Conservation (phyloP, 768 basidiomycete genomes). For the Agaricus blazei region DNA sequence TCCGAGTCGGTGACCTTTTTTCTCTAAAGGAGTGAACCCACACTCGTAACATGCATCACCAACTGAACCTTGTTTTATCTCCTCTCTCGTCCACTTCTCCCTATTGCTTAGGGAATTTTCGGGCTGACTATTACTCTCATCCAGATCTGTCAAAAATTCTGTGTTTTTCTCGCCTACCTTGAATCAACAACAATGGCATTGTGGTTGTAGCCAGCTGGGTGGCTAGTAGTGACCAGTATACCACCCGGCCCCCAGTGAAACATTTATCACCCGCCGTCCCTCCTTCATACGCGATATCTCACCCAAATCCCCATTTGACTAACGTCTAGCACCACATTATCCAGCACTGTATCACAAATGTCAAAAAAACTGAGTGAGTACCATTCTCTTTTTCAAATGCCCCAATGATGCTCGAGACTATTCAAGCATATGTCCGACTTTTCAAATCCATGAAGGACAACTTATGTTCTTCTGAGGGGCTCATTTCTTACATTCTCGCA, state of each 20-base stretch:
- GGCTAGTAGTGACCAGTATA: no score
- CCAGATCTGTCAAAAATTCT: background rate
- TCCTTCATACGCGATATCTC: background rate
- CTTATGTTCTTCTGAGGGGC: slow-evolving; percentile 43
- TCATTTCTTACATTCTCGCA: background rate
- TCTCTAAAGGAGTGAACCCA: slow-evolving; percentile 52
- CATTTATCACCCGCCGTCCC: background rate
- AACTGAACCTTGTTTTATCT: slow-evolving; percentile 32
- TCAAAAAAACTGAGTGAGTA: slow-evolving; percentile 1
- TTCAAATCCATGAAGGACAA: slow-evolving; percentile 43
- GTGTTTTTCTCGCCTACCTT: background rate
- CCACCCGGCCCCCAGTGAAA: no score
- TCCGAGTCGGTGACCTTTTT: slow-evolving; percentile 64
- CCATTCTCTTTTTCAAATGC: slow-evolving; percentile 10
- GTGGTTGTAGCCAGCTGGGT: no score
- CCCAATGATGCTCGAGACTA: slow-evolving; percentile 45
- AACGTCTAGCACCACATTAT: slow-evolving; percentile 4
- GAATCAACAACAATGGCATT: slow-evolving; percentile 22
- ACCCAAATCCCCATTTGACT: slow-evolving; percentile 1
- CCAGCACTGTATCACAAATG: background rate
- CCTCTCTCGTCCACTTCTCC: slow-evolving; percentile 9
- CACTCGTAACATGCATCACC: slow-evolving; percentile 77
- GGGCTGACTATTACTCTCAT: background rate
- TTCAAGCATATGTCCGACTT: slow-evolving; percentile 74
- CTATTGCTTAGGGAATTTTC: background rate